phyloP scores from a whole-genome alignment of 2,329 filamentous ascomycete genomes.

The Penicillium griseofulvum region DNA sequence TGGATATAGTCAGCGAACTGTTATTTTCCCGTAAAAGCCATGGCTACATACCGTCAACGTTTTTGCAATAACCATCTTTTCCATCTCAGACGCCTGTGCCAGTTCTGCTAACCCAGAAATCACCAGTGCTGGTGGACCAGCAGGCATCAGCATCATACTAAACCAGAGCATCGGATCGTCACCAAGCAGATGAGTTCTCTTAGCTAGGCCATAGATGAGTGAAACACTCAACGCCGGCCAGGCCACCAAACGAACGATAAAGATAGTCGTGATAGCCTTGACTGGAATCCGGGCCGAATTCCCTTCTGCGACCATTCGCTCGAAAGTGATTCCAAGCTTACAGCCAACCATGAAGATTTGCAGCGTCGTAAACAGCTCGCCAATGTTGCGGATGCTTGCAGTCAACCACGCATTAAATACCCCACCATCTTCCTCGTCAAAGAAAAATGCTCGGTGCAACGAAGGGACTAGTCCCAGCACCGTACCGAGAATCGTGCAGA shows the following conservation, averaged over 20 bases:
- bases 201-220: conserved; percentile 54
- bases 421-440: conserved; percentile 55
- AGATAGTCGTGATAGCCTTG: conserved; percentile 46
- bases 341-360: conserved; percentile 67
- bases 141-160: conserved; percentile 58
- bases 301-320: conserved; percentile 42
- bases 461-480: conserved; percentile 58
- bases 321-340: conserved; percentile 58
- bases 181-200: conserved; percentile 51
- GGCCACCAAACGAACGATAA: conserved; percentile 51
- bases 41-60: conserved; percentile 43
- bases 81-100: not conserved
- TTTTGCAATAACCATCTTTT: conserved; percentile 56
- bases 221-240: conserved; percentile 60
- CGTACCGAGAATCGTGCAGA: conserved; percentile 58
- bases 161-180: conserved; percentile 67
- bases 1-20: conserved; percentile 11
- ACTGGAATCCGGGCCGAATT: conserved; percentile 39
- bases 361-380: conserved; percentile 61
- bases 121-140: conserved; percentile 31
- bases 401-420: conserved; percentile 67
- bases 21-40: not conserved
- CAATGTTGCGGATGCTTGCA: conserved; percentile 59
- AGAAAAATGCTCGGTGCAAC: conserved; percentile 63
- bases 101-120: conserved; percentile 53